Evolutionary conservation across 2,329 filamentous ascomycete species (phyloP).

Genomic region (Phaeosphaeria sp.): DNA sequence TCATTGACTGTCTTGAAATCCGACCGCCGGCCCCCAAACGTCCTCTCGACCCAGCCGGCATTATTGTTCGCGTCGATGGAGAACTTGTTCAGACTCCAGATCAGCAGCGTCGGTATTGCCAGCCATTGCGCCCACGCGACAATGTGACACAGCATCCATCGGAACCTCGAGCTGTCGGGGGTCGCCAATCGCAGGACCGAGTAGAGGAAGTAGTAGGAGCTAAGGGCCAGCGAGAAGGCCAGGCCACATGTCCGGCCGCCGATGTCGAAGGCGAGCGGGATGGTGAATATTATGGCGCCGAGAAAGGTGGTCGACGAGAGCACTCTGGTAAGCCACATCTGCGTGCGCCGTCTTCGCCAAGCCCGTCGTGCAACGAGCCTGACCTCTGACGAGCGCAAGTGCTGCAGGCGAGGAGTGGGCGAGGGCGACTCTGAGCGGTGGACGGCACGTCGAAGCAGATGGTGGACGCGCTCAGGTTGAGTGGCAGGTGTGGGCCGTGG

Average conservation of each 20-base stretch:
- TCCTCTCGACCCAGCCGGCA: slow-evolving; percentile 80
- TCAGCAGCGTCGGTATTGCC: slow-evolving; percentile 82
- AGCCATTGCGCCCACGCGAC: slow-evolving; percentile 84
- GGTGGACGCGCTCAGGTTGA: slow-evolving; percentile 20
- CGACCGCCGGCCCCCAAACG: slow-evolving; percentile 71
- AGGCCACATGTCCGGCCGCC: slow-evolving; percentile 93
- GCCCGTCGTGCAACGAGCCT: slow-evolving; percentile 56
- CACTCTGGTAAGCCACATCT: slow-evolving; percentile 85
- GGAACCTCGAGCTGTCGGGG: slow-evolving; percentile 76
- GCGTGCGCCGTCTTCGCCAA: slow-evolving; percentile 55
- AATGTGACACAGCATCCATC: slow-evolving; percentile 72
- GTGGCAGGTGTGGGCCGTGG: slow-evolving; percentile 21
- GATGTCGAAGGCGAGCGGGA: slow-evolving; percentile 97
- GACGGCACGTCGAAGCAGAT: slow-evolving; percentile 12
- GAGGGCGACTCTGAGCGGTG: slow-evolving; percentile 20
- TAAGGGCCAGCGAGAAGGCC: slow-evolving; percentile 89
- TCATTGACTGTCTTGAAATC: slow-evolving; percentile 73
- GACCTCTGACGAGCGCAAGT: slow-evolving; percentile 33
- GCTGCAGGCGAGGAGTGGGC: slow-evolving; percentile 15
- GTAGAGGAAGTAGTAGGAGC: slow-evolving; percentile 89
- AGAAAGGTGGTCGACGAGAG: slow-evolving; percentile 85
- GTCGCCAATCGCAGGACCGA: slow-evolving; percentile 81
- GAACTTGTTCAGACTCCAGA: slow-evolving; percentile 95
- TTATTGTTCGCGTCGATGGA: slow-evolving; percentile 82
- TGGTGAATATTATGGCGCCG: slow-evolving; percentile 89